Base-by-base conservation (phyloP, 2,329 filamentous ascomycete genomes). In the Paracorniculantispora psalliotae region DNA sequence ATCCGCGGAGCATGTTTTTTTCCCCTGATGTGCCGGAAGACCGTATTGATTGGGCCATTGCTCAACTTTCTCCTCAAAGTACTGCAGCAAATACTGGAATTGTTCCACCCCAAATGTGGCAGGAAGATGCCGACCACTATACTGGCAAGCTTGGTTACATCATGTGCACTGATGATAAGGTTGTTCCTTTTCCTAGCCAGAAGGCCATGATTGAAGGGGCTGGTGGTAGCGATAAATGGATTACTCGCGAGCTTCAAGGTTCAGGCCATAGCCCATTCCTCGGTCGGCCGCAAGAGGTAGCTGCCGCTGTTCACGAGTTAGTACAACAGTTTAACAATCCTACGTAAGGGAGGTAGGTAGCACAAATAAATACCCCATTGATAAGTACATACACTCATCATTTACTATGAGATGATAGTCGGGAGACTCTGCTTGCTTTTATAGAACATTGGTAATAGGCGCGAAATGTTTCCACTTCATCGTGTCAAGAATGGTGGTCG, bases 191-290 rank as follows among this genome's bases (percentile, higher is more conserved):
- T 7, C 35, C 12, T 13, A 12, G 37, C 8, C 46, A 57, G 15
- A 47, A 33, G 30, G 33, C 23, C 25, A 43, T 50, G 35, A 21
- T 57, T 13, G 35, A 28, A 7, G 46, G 12, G 1, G 54, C 54
- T 3, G 46, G 54, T 15, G 54, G 33, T 12, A 12, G 10, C 1
- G 46, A 35, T 8, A 44, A 23, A 4, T 57, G 54, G 54, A 43
- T 43, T 5, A 21, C 37, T 2, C 46, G 54, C 17, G 35, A 46
- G 54, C 54, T 57, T 10, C 13, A 43, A 33, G 54, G 54, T 17
- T 19, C 54, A 15, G 13, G 54, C 26, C 54, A 57, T 26, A 57
- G 54, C 30, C 54, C 54, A 15, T 57, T 57, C n/a, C 17, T 57
- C n/a, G 49, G 46, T 0, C 54, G 54, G 4, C 54, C 54, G 5